A percentile compares a stretch with the other conserved stretches of the same genome.
phyloP scores from a whole-genome alignment of 495 filamentous ascomycete genomes.

The Aspergillus panamensis region DNA sequence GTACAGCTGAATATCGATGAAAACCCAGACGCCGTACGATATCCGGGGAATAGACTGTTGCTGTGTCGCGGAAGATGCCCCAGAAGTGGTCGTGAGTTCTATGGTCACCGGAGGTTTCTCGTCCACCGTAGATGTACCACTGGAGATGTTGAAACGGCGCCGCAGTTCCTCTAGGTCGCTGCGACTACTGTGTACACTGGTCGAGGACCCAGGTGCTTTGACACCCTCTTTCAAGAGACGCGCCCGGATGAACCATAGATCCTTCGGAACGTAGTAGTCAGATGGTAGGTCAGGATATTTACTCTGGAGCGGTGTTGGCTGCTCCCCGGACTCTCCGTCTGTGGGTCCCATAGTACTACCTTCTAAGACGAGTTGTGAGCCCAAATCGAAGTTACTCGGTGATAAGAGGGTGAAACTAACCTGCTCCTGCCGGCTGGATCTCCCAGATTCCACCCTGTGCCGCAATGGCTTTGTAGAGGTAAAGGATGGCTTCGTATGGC shows the following conservation, averaged over 20 bases:
- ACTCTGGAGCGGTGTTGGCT: conserved; percentile 40
- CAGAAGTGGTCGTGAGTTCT: conserved; percentile 32
- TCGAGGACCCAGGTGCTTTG: conserved; percentile 47
- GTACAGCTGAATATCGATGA: conserved; percentile 95
- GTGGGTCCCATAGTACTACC: conserved; percentile 2
- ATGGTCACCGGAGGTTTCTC: conserved; percentile 32
- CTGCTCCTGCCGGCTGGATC: conserved; percentile 43
- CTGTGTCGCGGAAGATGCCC: conserved; percentile 42
- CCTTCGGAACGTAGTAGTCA: conserved; percentile 77
- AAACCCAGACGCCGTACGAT: conserved; percentile 58
- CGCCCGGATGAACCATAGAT: conserved; percentile 93
- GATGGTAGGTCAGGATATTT: conserved; percentile 47
- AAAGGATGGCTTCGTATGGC: conserved; percentile 87
- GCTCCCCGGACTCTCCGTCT: conserved; percentile 23
- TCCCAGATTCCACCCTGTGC: conserved; percentile 88
- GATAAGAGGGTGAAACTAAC: conserved; percentile 18
- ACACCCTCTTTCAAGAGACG: conserved; percentile 77
- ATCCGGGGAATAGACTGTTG: conserved; percentile 34
- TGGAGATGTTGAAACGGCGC: conserved; percentile 46
- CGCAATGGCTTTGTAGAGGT: conserved; percentile 84
- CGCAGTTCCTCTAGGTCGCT: conserved; percentile 54
- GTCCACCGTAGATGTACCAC: conserved; percentile 36
- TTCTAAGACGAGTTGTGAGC: neutral
- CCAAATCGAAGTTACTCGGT: conserved; percentile 3
- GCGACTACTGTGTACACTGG: conserved; percentile 54